These are phyloP conservation scores for Penicillium nucicola DNA, from an alignment of 495 filamentous ascomycete species.

Conservation along the genomic window DNA sequence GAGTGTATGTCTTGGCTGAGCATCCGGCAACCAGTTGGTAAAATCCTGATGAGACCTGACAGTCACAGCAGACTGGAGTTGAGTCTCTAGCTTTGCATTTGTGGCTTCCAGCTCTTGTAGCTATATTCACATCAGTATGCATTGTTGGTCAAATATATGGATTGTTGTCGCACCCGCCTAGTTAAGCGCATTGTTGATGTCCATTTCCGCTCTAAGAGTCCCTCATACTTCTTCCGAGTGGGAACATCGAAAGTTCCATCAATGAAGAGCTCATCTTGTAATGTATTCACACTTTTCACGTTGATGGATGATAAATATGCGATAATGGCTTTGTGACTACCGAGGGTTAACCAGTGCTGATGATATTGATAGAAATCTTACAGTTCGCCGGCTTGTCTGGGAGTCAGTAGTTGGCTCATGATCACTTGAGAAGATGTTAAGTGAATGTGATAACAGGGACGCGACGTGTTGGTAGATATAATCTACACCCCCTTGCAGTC, in stretches of 20 bases:
- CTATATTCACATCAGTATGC: conserved; percentile 40
- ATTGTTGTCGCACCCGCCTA: conserved; percentile 63
- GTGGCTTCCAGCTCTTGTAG: conserved; percentile 86
- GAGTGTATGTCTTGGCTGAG: conserved; percentile 69
- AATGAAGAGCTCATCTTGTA: conserved; percentile 54
- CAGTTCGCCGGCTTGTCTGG: conserved; percentile 81
- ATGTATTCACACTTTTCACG: conserved; percentile 60
- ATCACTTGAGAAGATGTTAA: neutral
- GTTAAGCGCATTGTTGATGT: conserved; percentile 85
- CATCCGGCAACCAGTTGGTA: conserved; percentile 75
- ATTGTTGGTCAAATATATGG: neutral
- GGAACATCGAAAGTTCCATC: conserved; percentile 69
- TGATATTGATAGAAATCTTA: conserved; percentile 28
- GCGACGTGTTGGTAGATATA: neutral
- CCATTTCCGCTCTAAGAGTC: conserved; percentile 92
- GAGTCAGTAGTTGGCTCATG: conserved; percentile 44
- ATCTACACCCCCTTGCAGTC: neutral
- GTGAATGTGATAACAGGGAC: neutral
- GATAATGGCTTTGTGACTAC: conserved; percentile 69
- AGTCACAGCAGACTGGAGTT: conserved; percentile 79
- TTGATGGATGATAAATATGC: conserved; percentile 74
- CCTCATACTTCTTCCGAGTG: conserved; percentile 80
- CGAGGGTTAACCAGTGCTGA: conserved; percentile 42
- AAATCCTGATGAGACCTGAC: conserved; percentile 74
- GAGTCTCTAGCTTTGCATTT: conserved; percentile 63